phyloP scores from a whole-genome alignment of 129 eudicot species.

The Flaveria sonorensis region DNA sequence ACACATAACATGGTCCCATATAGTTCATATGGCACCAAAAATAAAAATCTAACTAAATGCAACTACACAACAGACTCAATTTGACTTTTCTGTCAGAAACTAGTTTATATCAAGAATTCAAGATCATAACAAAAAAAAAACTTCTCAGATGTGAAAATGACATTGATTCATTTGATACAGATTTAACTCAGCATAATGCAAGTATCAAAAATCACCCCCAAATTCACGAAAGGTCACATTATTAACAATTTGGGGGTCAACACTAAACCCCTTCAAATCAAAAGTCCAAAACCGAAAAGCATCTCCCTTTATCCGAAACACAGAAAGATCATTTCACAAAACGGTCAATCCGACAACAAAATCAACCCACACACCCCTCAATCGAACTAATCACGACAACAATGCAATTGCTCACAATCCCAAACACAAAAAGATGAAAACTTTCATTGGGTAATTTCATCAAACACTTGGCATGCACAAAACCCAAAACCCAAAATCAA shows the following conservation, averaged over 20 bases:
- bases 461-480: constrained; percentile 32
- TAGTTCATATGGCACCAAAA: neutral
- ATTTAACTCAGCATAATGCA: constrained; percentile 19
- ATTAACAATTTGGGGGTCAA: neutral
- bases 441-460: constrained; percentile 23
- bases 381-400: neutral
- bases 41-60: neutral
- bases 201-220: constrained; percentile 14
- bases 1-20: neutral
- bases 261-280: constrained; percentile 13
- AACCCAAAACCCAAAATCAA: neutral
- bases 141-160: neutral
- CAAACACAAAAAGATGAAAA: constrained; percentile 12
- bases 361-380: neutral
- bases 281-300: neutral
- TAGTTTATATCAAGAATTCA: neutral
- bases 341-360: neutral
- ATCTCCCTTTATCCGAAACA: constrained; percentile 10
- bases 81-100: constrained; percentile 16
- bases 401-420: constrained; percentile 10
- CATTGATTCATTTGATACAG: neutral
- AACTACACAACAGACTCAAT: constrained; percentile 2
- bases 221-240: neutral
- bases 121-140: neutral
- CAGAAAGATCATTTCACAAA: constrained; percentile 4